These are phyloP conservation scores for Ambrosiella beaveri DNA, from an alignment of 2,329 filamentous ascomycete genomes.

Conservation along the genomic window DNA sequence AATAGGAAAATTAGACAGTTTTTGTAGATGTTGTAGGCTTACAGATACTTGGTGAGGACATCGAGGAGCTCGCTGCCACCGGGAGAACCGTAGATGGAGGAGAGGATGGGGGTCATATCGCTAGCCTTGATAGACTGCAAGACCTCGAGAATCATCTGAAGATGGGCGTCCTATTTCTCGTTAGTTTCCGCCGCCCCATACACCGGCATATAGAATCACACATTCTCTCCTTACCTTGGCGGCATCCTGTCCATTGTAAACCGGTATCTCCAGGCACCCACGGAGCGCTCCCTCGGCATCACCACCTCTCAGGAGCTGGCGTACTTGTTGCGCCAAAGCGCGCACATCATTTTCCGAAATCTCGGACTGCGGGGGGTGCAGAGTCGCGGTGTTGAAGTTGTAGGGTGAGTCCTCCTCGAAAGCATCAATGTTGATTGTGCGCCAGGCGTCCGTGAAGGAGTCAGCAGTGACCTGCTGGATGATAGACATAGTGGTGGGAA, in stretches of 20 bases:
- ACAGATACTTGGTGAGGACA: conserved; percentile 96
- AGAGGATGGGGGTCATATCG: conserved; percentile 82
- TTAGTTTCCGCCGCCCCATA: neutral
- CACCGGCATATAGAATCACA: neutral
- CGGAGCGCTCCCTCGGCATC: conserved; percentile 76
- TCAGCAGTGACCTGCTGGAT: conserved; percentile 47
- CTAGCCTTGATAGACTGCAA: conserved; percentile 90
- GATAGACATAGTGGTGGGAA: conserved; percentile 36
- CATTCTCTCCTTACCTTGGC: conserved; percentile 32
- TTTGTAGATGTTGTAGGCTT: conserved; percentile 22
- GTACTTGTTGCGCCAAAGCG: conserved; percentile 59
- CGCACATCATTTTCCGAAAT: conserved; percentile 64
- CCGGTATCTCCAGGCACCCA: conserved; percentile 68
- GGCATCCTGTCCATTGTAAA: conserved; percentile 45
- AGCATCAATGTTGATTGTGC: conserved; percentile 87
- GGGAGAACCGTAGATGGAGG: conserved; percentile 59
- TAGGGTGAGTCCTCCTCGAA: conserved; percentile 74
- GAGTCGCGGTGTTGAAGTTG: conserved; percentile 79
- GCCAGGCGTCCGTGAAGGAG: conserved; percentile 48
- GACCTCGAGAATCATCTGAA: conserved; percentile 80
- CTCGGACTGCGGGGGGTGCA: conserved; percentile 60
- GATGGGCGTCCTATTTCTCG: conserved; percentile 53
- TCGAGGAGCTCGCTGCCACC: conserved; percentile 76
- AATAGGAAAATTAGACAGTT: neutral
- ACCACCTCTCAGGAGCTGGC: conserved; percentile 72